Percentiles rank a stretch among this genome's conserved stretches.
These are phyloP conservation scores for Fusarium incarnatum DNA, from an alignment of 2,329 filamentous ascomycete genomes.

Conservation along the genomic window DNA sequence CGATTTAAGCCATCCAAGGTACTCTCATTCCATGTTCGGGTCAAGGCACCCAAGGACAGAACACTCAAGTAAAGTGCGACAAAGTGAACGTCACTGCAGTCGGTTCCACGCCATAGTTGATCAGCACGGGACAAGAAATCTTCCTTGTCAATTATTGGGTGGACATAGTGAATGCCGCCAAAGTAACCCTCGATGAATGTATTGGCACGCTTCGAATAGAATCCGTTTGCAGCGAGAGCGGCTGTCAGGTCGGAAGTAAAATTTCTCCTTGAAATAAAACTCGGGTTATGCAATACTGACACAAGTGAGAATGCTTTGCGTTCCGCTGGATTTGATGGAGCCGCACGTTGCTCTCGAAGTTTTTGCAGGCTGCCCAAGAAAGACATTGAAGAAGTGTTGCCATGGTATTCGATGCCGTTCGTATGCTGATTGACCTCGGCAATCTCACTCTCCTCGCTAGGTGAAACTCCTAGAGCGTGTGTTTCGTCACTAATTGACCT, in stretches of 20 bases:
- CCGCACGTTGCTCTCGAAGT: not conserved
- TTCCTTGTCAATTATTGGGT: slow-evolving; percentile 14
- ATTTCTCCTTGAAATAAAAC: slow-evolving; percentile 1
- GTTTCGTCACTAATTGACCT: not conserved
- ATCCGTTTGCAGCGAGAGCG: not conserved
- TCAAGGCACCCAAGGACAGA: slow-evolving; percentile 7
- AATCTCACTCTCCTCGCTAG: slow-evolving; percentile 14
- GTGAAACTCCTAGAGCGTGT: not conserved
- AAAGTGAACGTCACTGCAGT: not conserved
- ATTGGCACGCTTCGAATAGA: slow-evolving; percentile 10
- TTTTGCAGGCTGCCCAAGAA: not conserved
- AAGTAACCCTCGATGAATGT: slow-evolving; percentile 12
- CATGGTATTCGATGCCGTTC: slow-evolving; percentile 9
- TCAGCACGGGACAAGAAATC: not conserved
- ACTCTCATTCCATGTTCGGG: not conserved
- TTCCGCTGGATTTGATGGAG: not conserved
- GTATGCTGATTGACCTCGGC: slow-evolving; percentile 13
- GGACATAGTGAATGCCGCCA: slow-evolving; percentile 2
- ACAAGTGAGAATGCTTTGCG: slow-evolving; percentile 6
- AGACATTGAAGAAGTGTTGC: slow-evolving; percentile 12
- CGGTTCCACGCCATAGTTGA: not conserved
- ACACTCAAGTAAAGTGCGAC: slow-evolving; percentile 8
- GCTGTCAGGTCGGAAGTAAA: not conserved
- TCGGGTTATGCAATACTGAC: slow-evolving; percentile 5
- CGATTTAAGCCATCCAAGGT: not conserved